Base-by-base conservation (phyloP, 345 rosid genomes). In the Pistacia vera region DNA sequence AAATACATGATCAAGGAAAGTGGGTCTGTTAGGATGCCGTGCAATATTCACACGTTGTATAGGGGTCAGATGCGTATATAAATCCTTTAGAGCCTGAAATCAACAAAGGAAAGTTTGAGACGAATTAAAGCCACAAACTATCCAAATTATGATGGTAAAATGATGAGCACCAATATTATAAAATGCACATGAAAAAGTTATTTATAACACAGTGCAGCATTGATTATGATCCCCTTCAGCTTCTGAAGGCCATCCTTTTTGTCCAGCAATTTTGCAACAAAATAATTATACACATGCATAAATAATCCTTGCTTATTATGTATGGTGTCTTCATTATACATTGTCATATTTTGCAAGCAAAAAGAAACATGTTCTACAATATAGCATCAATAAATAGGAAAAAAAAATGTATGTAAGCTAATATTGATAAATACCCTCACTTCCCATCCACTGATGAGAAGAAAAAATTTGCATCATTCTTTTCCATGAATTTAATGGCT, bases 11-110 rank as follows among this genome's bases (percentile, higher is more conserved):
- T 96, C 99, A 73, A 93, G 99, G 86, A 93, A 93, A 76, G 99
- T 93, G 56, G 99, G 99, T 60, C 99, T 84, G 85, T 96, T 89
- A 54, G 99, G 99, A 84, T 96, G 99, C 11, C 97, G 89, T 8
- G 99, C 98, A 84, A 93, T 92, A 81, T 88, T 87, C 82, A 96
- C 97, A 68, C 99, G 97, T 75, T 93, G 98, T 69, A 92, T 92
- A 3, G 99, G 97, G 68, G 93, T 90, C 74, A 96, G 83, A 77
- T 86, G 92, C 0, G 89, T 86, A 82, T 93, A 96, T 71, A 93
- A 81, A 76, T 92, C 88, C 87, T 89, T 89, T 57, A 90, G 81
- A 67, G 97, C 97, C 98, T 95, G 90, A 81, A 79, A 80, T 64
- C 46, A 73, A 68, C 52, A 66, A 73, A 16, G 63, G 36, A 5